Base-by-base conservation (phyloP, 208 protist species). In the Crithidia sp. region DNA sequence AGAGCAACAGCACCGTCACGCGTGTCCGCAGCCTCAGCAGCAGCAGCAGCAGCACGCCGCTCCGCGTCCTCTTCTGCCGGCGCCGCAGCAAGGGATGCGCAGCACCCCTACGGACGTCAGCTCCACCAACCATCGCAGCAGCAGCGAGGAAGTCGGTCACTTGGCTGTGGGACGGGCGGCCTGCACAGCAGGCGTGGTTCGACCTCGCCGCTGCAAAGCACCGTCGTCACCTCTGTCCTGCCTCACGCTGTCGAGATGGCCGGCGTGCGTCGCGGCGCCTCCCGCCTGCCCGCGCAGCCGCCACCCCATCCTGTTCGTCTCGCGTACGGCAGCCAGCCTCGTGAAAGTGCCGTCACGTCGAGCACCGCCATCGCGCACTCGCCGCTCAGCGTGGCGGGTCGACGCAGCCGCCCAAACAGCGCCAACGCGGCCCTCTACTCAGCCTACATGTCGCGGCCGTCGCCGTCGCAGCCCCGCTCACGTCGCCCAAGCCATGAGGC, bases 191-290 rank as follows among this genome's bases (percentile, higher is more conserved):
- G 65, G 53, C 53, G 65, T 10, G 65, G 53, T 2, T n/a, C 52
- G 41, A n/a, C 65, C 16, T 66, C 68, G 4, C 74, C 50, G 19
- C 65, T 76, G 57, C 69, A 81, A n/a, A 85, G 77, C 72, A 83
- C 76, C 44, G 76, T 94, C 9, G 89, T 94, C 17, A 94, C 86
- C 5, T 91, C 86, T 7, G 61, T 87, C 59, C 73, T 94, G 49
- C 89, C 86, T 39, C 76, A 61, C 7, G 74, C 57, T 4, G 73
- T 94, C 8, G 81, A 90, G 65, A 71, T 91, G 49, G 52, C 58
- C 12, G 76, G 75, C 55, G 62, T 47, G 2, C 65, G 61, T 17
- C 52, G 61, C 14, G 57, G 5, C 12, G 19, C 8, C 45, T 37
- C 40, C 16, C 70, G 14, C 55, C 53, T 55, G 2, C 43, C 39